Base-by-base conservation (phyloP, 306 rosid genomes). In the Quercus bicolor region DNA sequence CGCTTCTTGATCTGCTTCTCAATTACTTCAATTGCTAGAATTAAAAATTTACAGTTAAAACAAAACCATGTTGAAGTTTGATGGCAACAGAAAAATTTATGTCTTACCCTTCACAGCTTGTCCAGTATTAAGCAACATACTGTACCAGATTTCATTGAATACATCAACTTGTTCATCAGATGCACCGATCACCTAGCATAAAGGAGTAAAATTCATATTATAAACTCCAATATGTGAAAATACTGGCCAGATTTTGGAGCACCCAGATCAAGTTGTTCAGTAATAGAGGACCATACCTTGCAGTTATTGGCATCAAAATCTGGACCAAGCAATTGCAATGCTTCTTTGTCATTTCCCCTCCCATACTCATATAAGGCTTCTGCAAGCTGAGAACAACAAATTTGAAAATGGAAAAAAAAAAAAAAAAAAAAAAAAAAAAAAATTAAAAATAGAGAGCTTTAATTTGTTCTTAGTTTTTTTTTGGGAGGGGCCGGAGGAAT, bases 101-200 rank as follows among this genome's bases (percentile, higher is more conserved):
- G 43, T 72, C 76, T 64, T 92, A 94, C 97, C 97, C 82, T 85
- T 88, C 4, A 11, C 60, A 2, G 90, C 82, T 75, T 89, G 83
- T 73, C 92, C 95, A 2, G 85, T 78, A 54, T 87, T 86, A 83
- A 94, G 80, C 81, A 92, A 72, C 91, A 87, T 85, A 65, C 52
- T 74, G 75, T 89, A 94, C 95, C 97, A 92, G 48, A 92, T 91
- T 79, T 92, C 95, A 57, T 88, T 91, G 86, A 92, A 94, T 75
- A 91, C 92, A 70, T 91, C 98, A 16, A 88, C 76, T 81, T 94
- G 98, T 89, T 94, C 98, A 56, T 89, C 90, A 1, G 98, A 91
- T 48, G 97, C 98, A 8, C 98, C 98, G 18, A 94, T 88, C 31
- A 83, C 79, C 98, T 94, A 56, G 37, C 78, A 84, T 37, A 84